Evolutionary conservation across 495 filamentous ascomycete genomes (phyloP), one percentile per base, ranked within the genome.

Genomic region (Cudoniella acicularis): DNA sequence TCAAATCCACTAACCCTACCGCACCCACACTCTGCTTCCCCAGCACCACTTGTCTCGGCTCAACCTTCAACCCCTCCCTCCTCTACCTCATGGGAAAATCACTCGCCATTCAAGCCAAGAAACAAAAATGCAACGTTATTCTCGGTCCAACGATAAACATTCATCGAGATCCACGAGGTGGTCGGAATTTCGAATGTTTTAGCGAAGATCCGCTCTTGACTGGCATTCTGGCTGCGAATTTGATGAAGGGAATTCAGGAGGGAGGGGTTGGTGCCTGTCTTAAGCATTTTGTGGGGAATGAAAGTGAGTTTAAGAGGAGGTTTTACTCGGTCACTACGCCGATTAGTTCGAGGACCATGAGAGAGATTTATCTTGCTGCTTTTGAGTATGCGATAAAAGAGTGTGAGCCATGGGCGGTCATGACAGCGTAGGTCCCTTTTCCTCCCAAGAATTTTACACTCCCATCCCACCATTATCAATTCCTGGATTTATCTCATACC

Each of bases 101-200:
- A 23, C 13, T 61, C 2, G 58, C 51, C 4, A 6, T 41, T 1
- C 42, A 61, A 56, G 43, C 52, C 3, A 49, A 24, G 16, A 22
- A 21, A 9, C 49, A 55, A 40, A 13, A 8, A 41, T 50, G 40
- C 2, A 17, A 23, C 8, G 52, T 61, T 6, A 24, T 61, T 24
- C 46, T 61, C 17, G 59, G 52, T 1, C 53, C 59, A 16, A 30
- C 47, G 1, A 13, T 56, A 18, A 56, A 56, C 27, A 26, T 61
- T 9, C 25, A 52, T 45, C 27, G 59, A 26, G 45, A 56, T 46
- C 59, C 59, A 1, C 36, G 36, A 36, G 60, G 85, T 8, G 84
- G 85, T 0, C 77, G 84, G 52, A 80, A 80, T 40, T 88, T 85
- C 57, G 84, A 88, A 69, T 80, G 78, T 0, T 86, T 84, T 36